phyloP scores from a whole-genome alignment of 2,329 filamentous ascomycete species.

The Simplicillium aogashimaense region DNA sequence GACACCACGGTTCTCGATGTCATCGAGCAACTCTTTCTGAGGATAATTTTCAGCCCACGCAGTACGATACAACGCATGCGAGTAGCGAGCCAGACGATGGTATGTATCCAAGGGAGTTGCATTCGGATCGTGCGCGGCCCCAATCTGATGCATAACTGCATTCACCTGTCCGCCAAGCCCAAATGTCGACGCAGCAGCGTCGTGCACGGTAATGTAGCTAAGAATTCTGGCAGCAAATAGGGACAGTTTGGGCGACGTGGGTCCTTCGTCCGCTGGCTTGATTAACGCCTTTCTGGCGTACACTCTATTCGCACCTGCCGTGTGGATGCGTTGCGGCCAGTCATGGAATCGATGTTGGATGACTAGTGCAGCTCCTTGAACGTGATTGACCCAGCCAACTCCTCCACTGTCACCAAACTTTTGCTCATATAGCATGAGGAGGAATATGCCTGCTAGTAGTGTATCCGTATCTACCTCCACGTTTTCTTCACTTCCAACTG shows the following conservation, averaged over 20 bases:
- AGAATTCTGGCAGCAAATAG: constrained; percentile 22
- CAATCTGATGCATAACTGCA: constrained; percentile 11
- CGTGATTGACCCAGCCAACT: constrained; percentile 18
- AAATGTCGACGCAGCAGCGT: constrained; percentile 19
- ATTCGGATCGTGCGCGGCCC: neutral
- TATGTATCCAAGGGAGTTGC: constrained; percentile 12
- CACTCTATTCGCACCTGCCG: neutral
- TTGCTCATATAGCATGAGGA: constrained; percentile 27
- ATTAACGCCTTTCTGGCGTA: neutral
- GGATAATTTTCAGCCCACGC: constrained; percentile 24
- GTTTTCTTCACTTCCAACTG: constrained; percentile 13
- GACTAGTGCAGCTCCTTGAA: constrained; percentile 20
- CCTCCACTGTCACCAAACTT: constrained; percentile 23
- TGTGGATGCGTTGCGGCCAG: constrained; percentile 3
- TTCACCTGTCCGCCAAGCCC: constrained; percentile 23
- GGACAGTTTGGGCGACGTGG: constrained; percentile 11
- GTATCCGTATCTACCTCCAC: constrained; percentile 17
- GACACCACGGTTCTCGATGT: constrained; percentile 22
- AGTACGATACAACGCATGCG: constrained; percentile 20
- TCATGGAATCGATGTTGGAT: constrained; percentile 16
- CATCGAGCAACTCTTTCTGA: constrained; percentile 21
- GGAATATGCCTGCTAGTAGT: constrained; percentile 19
- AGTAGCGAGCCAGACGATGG: constrained; percentile 20
- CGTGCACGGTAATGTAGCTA: constrained; percentile 21
- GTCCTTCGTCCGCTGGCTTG: neutral